phyloP scores from a whole-genome alignment of 148 eudicot species.

The Amaranthus cruentus region DNA sequence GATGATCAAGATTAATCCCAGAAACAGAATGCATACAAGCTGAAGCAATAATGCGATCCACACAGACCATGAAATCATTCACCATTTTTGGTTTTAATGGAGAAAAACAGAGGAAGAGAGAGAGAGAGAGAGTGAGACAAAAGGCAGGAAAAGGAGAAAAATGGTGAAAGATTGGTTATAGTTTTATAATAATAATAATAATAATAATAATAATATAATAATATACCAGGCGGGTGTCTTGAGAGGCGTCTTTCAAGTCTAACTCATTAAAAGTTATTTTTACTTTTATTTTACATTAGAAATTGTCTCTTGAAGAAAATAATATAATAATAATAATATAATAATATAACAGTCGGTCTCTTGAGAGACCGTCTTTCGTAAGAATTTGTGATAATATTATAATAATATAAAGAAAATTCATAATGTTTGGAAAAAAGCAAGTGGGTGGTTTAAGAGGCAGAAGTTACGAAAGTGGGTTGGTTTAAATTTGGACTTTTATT shows the following conservation, averaged over 20 bases:
- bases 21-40: conserved; percentile 36
- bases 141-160: background rate
- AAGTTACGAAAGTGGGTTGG: conserved; percentile 30
- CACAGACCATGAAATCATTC: conserved; percentile 64
- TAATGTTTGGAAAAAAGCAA: background rate
- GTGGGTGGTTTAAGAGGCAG: conserved; percentile 34
- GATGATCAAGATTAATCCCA: background rate
- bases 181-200: too few relatives aligned
- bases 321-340: too few relatives aligned
- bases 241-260: too few relatives aligned
- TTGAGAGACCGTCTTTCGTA: too few relatives aligned
- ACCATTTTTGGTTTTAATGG: conserved; percentile 31
- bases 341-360: too few relatives aligned
- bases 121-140: background rate
- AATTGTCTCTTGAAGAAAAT: too few relatives aligned
- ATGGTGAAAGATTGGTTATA: conserved; percentile 1
- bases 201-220: too few relatives aligned
- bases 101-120: conserved; percentile 9
- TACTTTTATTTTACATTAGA: too few relatives aligned
- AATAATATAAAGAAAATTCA: background rate
- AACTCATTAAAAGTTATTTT: too few relatives aligned
- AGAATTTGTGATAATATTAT: too few relatives aligned
- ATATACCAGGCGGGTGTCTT: too few relatives aligned
- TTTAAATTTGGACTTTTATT: background rate
- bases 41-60: conserved; percentile 49